Conservation (phyloP, 1,139 yeast species). For the Diutina neorugosa region DNA sequence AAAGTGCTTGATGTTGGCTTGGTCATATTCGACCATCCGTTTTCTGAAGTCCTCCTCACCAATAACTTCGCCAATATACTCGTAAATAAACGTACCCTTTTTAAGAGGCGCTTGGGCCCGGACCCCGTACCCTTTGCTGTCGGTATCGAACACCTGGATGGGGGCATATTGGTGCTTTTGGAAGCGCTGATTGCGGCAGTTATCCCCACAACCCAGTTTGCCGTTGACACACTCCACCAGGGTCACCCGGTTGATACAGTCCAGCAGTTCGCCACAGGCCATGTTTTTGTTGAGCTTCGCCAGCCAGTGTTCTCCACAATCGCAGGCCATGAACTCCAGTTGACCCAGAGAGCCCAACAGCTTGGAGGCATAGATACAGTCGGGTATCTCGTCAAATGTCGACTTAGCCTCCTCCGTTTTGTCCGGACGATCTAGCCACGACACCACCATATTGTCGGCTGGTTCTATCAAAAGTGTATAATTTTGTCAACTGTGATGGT, state of each 20-base stretch:
- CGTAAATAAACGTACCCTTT: slow-evolving; percentile 65
- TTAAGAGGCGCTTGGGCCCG: slow-evolving; percentile 52
- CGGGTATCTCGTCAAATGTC: slow-evolving; percentile 33
- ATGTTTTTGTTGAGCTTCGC: slow-evolving; percentile 24
- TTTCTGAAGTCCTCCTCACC: slow-evolving; percentile 60
- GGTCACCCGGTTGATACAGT: slow-evolving; percentile 85
- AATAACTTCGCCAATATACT: slow-evolving; percentile 89
- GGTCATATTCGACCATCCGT: slow-evolving; percentile 66
- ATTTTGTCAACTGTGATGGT: not conserved
- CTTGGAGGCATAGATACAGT: slow-evolving; percentile 51
- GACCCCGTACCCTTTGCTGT: slow-evolving; percentile 80
- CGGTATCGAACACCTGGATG: slow-evolving; percentile 70
- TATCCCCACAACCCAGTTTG: slow-evolving; percentile 61
- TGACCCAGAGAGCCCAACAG: slow-evolving; percentile 54
- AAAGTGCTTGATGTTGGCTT: slow-evolving; percentile 66
- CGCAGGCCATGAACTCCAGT: slow-evolving; percentile 77
- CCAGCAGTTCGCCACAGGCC: slow-evolving; percentile 81
- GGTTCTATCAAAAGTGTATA: not conserved
- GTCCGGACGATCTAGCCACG: slow-evolving; percentile 3
- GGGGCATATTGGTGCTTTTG: slow-evolving; percentile 62
- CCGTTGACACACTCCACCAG: slow-evolving; percentile 82
- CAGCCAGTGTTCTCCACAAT: slow-evolving; percentile 50
- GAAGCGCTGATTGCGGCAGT: slow-evolving; percentile 81
- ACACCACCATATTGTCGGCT: not conserved
- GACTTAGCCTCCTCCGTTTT: slow-evolving; percentile 4